phyloP scores from a whole-genome alignment of 495 filamentous ascomycete species.

The Parachaetomium inaequale region DNA sequence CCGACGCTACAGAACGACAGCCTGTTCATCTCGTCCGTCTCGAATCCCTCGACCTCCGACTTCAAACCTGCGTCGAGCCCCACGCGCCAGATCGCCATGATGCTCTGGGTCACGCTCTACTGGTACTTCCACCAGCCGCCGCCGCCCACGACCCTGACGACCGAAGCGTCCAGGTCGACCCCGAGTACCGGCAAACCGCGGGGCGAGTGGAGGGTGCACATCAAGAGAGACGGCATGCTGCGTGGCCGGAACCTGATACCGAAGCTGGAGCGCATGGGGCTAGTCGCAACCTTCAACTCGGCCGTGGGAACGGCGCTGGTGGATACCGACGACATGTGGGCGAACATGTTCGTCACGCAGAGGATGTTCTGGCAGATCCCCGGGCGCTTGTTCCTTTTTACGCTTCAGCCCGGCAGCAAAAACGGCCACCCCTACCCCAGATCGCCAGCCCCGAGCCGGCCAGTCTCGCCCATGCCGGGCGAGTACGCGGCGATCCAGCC shows the following conservation, averaged over 20 bases:
- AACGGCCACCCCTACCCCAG: constrained; percentile 47
- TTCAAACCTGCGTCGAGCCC: constrained; percentile 76
- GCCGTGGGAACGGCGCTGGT: constrained; percentile 63
- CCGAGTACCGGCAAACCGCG: constrained; percentile 67
- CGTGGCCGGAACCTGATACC: constrained; percentile 76
- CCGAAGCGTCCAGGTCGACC: constrained; percentile 59
- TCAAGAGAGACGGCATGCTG: constrained; percentile 83
- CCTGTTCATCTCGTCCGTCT: constrained; percentile 87
- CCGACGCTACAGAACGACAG: constrained; percentile 76
- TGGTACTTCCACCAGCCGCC: constrained; percentile 92
- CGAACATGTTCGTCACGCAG: constrained; percentile 75
- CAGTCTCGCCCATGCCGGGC: constrained; percentile 58
- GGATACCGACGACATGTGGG: constrained; percentile 65
- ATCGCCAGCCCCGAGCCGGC: constrained; percentile 50
- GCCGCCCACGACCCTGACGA: constrained; percentile 54
- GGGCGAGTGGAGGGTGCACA: constrained; percentile 83
- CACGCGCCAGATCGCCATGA: constrained; percentile 85
- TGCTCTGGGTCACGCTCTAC: constrained; percentile 90
- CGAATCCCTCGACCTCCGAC: constrained; percentile 71
- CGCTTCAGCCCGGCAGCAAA: constrained; percentile 58
- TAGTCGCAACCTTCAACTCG: constrained; percentile 73
- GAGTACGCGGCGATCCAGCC: constrained; percentile 19
- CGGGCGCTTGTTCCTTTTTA: constrained; percentile 81
- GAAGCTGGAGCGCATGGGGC: constrained; percentile 89
- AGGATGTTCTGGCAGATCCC: constrained; percentile 90